Conservation (phyloP, 768 basidiomycete genomes). For the Lentinula lateritia region DNA sequence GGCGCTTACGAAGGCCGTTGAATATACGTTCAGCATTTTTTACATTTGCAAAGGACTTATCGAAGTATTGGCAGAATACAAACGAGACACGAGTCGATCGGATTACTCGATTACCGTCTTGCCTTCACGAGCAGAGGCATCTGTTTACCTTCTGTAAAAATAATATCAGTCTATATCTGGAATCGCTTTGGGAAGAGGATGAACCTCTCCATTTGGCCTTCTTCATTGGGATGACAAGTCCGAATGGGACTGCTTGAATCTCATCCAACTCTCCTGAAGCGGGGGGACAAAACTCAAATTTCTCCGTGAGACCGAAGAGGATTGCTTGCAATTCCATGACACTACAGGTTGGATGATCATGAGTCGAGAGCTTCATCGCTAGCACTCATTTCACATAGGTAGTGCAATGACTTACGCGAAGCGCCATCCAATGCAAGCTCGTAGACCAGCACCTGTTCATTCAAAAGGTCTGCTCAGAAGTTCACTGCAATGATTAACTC, state of each 20-base stretch:
- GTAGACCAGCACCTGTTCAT: not conserved
- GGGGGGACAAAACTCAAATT: conserved; percentile 29
- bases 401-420: not conserved
- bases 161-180: not conserved
- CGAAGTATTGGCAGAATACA: no score
- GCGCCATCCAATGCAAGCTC: conserved; percentile 3
- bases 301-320: conserved; percentile 27
- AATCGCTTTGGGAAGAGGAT: not conserved
- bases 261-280: conserved; percentile 2
- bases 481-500: not conserved
- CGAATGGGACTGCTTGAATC: not conserved
- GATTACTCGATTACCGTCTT: not conserved
- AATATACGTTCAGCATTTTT: no score
- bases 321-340: conserved; percentile 34
- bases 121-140: not conserved
- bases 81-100: no score
- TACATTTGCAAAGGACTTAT: no score
- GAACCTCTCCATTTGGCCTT: not conserved
- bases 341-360: conserved; percentile 6
- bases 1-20: no score
- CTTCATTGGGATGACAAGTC: not conserved
- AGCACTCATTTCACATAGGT: not conserved
- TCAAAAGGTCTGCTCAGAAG: not conserved
- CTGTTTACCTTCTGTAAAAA: not conserved
- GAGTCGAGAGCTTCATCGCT: not conserved